Evolutionary conservation across 139 green algal species (phyloP), one percentile per base, ranked within the genome.

Genomic region (Trebouxia sp.): DNA sequence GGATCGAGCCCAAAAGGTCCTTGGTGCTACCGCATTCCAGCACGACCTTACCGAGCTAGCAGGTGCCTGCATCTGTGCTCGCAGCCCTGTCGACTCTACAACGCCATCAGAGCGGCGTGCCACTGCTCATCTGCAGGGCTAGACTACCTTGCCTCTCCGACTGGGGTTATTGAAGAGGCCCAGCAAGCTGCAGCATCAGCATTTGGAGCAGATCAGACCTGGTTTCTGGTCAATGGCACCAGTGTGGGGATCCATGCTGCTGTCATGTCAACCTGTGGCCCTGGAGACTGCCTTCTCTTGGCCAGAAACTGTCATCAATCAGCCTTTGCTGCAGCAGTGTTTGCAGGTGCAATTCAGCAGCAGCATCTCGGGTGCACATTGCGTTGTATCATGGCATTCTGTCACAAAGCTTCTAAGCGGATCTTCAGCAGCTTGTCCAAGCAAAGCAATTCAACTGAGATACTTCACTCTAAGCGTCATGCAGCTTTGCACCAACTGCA

Each of bases 181-280:
- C 95, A 98, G 85, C 39, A 80, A 9, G 48, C 91, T 15, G 95
- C 95, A 30, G 91, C 93, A 26, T 26, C 24, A 8, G 65, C 85
- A 5, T 97, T 96, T 89, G 93, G 92, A 22, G 90, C 94, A 0
- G 87, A 92, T 3, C 39, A 77, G 37, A 96, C 94, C 14, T 97
- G 87, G 83, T 96, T 98, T 51, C 84, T 98, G 39, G 96, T 98
- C 37, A 98, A 98, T 80, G 96, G 96, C 76, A 92, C 85, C 81
- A 97, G 88, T 0, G 86, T 41, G 28, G 76, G 76, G 5, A 74
- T 85, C n/a, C 85, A 92, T 42, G 92, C 94, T 0, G 85, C 87
- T n/a, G 72, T 96, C 4, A 82, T 95, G 81, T 87, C 91, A n/a
- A 88, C 84, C 6, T 93, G 89, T 76, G 38, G 75, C 30, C 88